These are phyloP conservation scores for Colletotrichum lentis DNA, from an alignment of 2,329 filamentous ascomycete species.

Conservation along the genomic window DNA sequence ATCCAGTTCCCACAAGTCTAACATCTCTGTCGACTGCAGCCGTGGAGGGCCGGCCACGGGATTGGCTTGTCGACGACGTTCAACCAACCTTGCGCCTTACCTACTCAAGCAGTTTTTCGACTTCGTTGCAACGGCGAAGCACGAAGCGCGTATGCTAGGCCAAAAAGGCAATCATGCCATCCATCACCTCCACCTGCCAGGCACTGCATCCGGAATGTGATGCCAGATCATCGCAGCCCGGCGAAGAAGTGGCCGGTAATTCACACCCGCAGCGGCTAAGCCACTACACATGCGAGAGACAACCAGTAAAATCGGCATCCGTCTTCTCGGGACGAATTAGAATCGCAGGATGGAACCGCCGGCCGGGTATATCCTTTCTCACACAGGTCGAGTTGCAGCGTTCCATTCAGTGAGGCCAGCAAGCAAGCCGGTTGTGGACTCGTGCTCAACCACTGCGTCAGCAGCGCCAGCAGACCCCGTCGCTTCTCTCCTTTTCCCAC, in stretches of 20 bases:
- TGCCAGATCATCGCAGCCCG: slow-evolving; percentile 32
- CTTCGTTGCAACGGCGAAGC: slow-evolving; percentile 24
- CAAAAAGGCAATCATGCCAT: slow-evolving; percentile 28
- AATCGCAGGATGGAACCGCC: slow-evolving; percentile 28
- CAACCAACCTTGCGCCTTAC: slow-evolving; percentile 8
- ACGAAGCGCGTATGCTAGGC: slow-evolving; percentile 31
- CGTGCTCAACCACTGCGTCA: slow-evolving; percentile 2
- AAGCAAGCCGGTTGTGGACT: slow-evolving; percentile 10
- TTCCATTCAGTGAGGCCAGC: slow-evolving; percentile 11
- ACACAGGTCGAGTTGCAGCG: slow-evolving; percentile 28
- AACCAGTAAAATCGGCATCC: slow-evolving; percentile 32
- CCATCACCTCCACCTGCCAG: slow-evolving; percentile 19
- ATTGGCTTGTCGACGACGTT: slow-evolving; percentile 4
- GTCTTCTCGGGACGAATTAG: slow-evolving; percentile 35
- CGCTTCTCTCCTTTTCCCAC: slow-evolving; percentile 24
- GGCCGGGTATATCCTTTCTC: slow-evolving; percentile 30
- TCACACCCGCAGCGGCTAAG: slow-evolving; percentile 38
- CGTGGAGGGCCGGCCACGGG: not conserved
- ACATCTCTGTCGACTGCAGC: not conserved
- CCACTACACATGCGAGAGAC: slow-evolving; percentile 26
- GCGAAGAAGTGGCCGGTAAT: slow-evolving; percentile 34
- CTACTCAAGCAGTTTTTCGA: slow-evolving; percentile 8
- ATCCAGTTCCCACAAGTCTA: not conserved
- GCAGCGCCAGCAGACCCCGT: slow-evolving; percentile 9
- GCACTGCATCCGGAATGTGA: slow-evolving; percentile 23